Conservation (phyloP, 495 filamentous ascomycete genomes). For the Trichoderma erinaceum region DNA sequence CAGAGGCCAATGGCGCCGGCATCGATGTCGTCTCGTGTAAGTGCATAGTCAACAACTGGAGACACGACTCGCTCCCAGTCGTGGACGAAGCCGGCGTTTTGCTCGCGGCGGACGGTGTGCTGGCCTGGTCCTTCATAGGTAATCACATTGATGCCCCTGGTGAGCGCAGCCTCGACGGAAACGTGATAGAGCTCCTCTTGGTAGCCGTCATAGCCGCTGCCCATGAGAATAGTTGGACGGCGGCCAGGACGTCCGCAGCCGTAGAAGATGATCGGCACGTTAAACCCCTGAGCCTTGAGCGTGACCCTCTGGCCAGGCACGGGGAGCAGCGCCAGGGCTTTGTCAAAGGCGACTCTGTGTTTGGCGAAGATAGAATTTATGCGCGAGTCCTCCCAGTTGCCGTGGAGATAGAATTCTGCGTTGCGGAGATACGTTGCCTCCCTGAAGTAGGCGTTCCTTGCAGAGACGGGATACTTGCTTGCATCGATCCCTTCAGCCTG, state of each 20-base stretch:
- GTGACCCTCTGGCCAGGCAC: conserved; percentile 32
- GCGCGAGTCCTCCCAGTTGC: conserved; percentile 30
- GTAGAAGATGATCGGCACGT: conserved; percentile 31
- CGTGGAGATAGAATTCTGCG: conserved; percentile 42
- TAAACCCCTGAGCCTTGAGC: conserved; percentile 29
- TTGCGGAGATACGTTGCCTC: conserved; percentile 39
- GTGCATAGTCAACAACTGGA: conserved; percentile 39
- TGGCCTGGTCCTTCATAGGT: conserved; percentile 49
- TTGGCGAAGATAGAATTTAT: conserved; percentile 59
- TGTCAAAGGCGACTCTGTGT: conserved; percentile 60
- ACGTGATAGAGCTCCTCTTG: conserved; percentile 42
- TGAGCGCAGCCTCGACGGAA: conserved; percentile 29
- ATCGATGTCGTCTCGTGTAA: conserved; percentile 27
- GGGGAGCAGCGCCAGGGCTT: conserved; percentile 40
- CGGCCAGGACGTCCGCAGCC: conserved; percentile 12
- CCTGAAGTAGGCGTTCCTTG: conserved; percentile 31
- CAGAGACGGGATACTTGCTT: conserved; percentile 25
- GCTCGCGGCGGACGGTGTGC: conserved; percentile 36
- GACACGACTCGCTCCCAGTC: conserved; percentile 44
- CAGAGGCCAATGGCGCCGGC: conserved; percentile 25
- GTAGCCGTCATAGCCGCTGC: conserved; percentile 37
- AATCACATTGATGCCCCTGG: conserved; percentile 42
- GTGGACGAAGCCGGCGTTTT: conserved; percentile 42
- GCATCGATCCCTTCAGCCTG: conserved; percentile 17
- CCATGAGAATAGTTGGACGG: conserved; percentile 34